These are phyloP conservation scores for Xerocomellus amylosporus DNA, from an alignment of 768 basidiomycete species.

Conservation along the genomic window DNA sequence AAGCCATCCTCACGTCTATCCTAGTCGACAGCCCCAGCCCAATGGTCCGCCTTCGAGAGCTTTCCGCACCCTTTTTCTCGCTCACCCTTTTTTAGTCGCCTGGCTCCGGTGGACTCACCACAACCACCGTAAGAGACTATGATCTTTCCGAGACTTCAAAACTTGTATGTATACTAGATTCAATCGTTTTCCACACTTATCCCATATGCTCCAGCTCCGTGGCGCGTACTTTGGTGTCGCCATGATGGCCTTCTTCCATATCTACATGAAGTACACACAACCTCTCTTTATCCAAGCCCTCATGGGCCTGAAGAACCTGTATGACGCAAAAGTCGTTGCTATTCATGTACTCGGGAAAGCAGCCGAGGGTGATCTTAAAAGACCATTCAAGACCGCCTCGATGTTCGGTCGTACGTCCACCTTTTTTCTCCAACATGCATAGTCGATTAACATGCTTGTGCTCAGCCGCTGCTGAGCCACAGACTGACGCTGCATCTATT, in stretches of 20 bases:
- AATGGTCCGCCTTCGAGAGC: constrained; percentile 51
- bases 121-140: constrained; percentile 93
- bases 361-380: constrained; percentile 82
- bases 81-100: constrained; percentile 41
- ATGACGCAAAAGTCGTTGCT: constrained; percentile 80
- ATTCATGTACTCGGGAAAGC: constrained; percentile 79
- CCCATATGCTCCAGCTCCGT: constrained; percentile 45
- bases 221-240: constrained; percentile 70
- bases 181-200: background rate
- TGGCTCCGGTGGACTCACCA: constrained; percentile 70
- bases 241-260: constrained; percentile 91
- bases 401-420: constrained; percentile 64
- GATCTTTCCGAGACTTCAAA: constrained; percentile 88
- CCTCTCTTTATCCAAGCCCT: constrained; percentile 94
- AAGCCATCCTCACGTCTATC: background rate
- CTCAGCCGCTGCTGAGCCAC: constrained; percentile 59
- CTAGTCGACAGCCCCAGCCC: constrained; percentile 73
- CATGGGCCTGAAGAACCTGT: constrained; percentile 90
- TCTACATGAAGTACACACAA: constrained; percentile 94
- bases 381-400: constrained; percentile 80
- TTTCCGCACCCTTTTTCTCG: background rate
- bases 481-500: constrained; percentile 83
- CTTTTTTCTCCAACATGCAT: background rate
- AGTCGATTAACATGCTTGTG: background rate
- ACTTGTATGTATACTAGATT: constrained; percentile 47